These are phyloP conservation scores for Rubus idaeus DNA, from an alignment of 306 rosid species.

Conservation along the genomic window DNA sequence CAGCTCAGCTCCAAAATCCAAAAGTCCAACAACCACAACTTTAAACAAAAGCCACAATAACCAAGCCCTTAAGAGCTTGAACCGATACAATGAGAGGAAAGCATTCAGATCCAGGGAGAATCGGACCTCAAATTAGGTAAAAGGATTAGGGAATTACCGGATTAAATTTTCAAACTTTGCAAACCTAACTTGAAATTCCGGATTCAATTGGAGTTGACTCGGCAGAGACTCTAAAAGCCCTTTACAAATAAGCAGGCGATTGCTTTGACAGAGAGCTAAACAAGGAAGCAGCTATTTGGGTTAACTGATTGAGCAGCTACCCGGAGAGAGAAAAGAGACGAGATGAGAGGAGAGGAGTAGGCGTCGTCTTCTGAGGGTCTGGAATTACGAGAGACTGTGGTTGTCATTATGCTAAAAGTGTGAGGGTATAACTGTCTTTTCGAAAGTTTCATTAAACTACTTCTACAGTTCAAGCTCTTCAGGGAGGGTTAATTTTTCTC, in stretches of 20 bases:
- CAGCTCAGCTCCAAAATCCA: not conserved
- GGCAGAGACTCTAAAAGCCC: conserved; percentile 1
- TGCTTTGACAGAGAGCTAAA: not conserved
- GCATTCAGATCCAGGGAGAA: conserved; percentile 15
- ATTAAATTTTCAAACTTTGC: not conserved
- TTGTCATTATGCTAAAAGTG: no score
- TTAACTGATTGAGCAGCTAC: conserved; percentile 6
- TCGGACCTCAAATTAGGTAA: not conserved
- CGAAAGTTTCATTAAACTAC: no score
- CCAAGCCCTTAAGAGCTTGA: not conserved
- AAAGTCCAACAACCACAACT: not conserved
- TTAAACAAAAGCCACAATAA: not conserved
- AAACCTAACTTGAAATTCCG: not conserved
- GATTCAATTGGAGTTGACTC: conserved; percentile 4
- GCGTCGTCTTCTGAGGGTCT: no score
- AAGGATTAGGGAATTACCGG: conserved; percentile 14
- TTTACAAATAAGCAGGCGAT: conserved; percentile 2
- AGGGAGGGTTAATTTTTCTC: no score
- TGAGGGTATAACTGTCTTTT: no score
- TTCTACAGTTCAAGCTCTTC: no score
- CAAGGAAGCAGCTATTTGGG: conserved; percentile 4
- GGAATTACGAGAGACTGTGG: no score
- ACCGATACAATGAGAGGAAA: not conserved
- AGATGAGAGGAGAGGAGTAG: no score
- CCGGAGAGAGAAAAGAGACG: not conserved